These are phyloP conservation scores for Periconia digitata DNA, from an alignment of 2,329 filamentous ascomycete species.

Conservation along the genomic window DNA sequence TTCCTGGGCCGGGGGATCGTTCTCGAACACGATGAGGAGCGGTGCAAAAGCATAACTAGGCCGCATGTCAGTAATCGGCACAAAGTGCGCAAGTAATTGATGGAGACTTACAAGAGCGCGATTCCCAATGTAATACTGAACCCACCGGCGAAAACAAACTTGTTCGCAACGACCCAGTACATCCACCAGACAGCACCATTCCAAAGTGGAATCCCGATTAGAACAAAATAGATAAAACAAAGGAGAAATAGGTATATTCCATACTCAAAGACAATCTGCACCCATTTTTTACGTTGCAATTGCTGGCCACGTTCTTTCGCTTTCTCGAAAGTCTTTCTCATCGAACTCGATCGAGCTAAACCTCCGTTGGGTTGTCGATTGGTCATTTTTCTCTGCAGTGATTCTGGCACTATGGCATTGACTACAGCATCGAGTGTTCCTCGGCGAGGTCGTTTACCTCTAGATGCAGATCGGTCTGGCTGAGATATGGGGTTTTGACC, in stretches of 20 bases:
- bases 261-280: slow-evolving; percentile 44
- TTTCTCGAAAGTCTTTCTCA: slow-evolving; percentile 25
- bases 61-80: slow-evolving; percentile 4
- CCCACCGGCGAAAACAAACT: slow-evolving; percentile 45
- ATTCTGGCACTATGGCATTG: slow-evolving; percentile 18
- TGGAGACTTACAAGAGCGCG: slow-evolving; percentile 39
- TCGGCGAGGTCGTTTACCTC: slow-evolving; percentile 7
- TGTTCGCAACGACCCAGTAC: slow-evolving; percentile 45
- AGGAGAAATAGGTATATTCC: slow-evolving; percentile 39
- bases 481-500: slow-evolving; percentile 6
- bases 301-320: slow-evolving; percentile 23
- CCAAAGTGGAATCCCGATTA: slow-evolving; percentile 51
- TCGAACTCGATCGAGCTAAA: slow-evolving; percentile 13
- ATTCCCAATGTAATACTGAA: slow-evolving; percentile 46
- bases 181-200: slow-evolving; percentile 49
- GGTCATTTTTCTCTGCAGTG: slow-evolving; percentile 18
- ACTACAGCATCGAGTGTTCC: slow-evolving; percentile 20
- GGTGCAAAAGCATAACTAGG: slow-evolving; percentile 27
- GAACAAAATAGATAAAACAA: slow-evolving; percentile 50
- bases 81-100: too few relatives aligned
- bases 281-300: slow-evolving; percentile 37
- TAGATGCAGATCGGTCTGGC: slow-evolving; percentile 5
- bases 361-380: slow-evolving; percentile 17
- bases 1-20: slow-evolving; percentile 27
- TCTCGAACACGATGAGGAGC: slow-evolving; percentile 38